Conservation (phyloP, 2,329 filamentous ascomycete genomes). For the Aureobasidium sp. region DNA sequence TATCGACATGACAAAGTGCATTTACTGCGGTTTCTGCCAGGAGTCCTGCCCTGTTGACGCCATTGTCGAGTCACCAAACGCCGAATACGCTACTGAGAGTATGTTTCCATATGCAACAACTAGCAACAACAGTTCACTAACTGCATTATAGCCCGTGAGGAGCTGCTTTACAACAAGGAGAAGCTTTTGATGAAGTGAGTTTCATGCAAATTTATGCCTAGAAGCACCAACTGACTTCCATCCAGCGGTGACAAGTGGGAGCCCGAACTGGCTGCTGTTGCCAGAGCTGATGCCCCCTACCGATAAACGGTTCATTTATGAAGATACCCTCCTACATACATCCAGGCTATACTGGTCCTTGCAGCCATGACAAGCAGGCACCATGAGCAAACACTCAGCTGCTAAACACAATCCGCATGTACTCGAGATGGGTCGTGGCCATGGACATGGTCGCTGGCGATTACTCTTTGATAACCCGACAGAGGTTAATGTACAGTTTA, state of each 20-base stretch:
- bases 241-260: slow-evolving; percentile 62
- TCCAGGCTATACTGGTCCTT: not conserved
- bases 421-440: not conserved
- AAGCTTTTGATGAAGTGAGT: slow-evolving; percentile 38
- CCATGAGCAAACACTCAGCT: not conserved
- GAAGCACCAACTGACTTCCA: not conserved
- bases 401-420: not conserved
- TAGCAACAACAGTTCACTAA: slow-evolving; percentile 66
- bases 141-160: slow-evolving; percentile 45
- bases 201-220: slow-evolving; percentile 27
- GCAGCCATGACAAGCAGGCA: slow-evolving; percentile 8
- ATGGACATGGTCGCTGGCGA: slow-evolving; percentile 4
- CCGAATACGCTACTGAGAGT: slow-evolving; percentile 17
- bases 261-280: slow-evolving; percentile 85
- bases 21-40: slow-evolving; percentile 99
- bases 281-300: slow-evolving; percentile 77
- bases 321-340: slow-evolving; percentile 1
- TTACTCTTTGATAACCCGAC: slow-evolving; percentile 4
- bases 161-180: slow-evolving; percentile 97
- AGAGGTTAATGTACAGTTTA: slow-evolving; percentile 9
- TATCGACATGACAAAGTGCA: slow-evolving; percentile 99
- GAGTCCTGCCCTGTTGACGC: slow-evolving; percentile 98
- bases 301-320: slow-evolving; percentile 9
- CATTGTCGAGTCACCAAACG: slow-evolving; percentile 50
- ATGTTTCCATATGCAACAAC: slow-evolving; percentile 70